Conservation (phyloP, 129 eudicot species). For the Sambucus nigra region DNA sequence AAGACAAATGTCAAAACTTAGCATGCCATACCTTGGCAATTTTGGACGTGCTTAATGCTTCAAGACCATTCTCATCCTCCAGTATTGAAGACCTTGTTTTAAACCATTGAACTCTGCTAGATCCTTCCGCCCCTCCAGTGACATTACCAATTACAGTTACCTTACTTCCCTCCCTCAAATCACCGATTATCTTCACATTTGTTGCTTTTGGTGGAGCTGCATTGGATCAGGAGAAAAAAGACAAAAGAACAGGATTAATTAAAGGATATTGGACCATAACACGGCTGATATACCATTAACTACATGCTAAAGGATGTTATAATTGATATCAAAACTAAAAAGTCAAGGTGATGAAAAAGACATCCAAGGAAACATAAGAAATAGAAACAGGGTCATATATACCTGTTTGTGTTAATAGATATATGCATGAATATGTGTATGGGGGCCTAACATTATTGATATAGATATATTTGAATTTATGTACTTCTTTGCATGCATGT, state of each 20-base stretch:
- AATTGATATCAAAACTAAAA: background rate
- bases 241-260: background rate
- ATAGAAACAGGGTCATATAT: background rate
- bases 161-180: conserved; percentile 87
- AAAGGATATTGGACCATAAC: background rate
- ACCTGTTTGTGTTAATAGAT: too few species aligned
- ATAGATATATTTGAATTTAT: too few species aligned
- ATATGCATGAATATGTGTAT: too few species aligned
- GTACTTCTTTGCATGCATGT: too few species aligned
- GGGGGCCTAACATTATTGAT: too few species aligned
- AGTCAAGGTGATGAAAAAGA: background rate
- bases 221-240: conserved; percentile 18
- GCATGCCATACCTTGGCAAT: conserved; percentile 69
- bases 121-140: conserved; percentile 91
- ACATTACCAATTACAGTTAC: conserved; percentile 69
- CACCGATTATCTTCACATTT: conserved; percentile 71
- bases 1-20: background rate
- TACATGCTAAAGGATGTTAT: background rate
- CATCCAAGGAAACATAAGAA: background rate
- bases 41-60: conserved; percentile 75
- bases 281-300: background rate
- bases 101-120: conserved; percentile 98
- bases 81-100: conserved; percentile 53
- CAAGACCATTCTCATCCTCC: conserved; percentile 67
- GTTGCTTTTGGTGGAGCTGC: conserved; percentile 97